phyloP scores from a whole-genome alignment of 768 basidiomycete species.

The Epithele typhae region DNA sequence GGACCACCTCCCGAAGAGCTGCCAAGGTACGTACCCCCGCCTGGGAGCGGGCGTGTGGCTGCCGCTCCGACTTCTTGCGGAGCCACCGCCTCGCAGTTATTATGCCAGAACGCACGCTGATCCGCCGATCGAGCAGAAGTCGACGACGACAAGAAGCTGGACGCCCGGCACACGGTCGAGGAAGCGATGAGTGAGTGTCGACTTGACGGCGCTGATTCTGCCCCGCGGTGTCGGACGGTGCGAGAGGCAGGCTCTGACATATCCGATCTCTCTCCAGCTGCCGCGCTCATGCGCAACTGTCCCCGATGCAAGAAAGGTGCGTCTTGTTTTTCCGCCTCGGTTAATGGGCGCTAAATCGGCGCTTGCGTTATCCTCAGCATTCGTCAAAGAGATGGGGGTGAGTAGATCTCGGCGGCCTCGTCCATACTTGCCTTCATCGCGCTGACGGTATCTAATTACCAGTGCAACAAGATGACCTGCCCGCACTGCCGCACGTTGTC shows the following conservation, averaged over 20 bases:
- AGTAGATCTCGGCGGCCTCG: slow-evolving; percentile 25
- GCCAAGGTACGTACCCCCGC: slow-evolving; percentile 48
- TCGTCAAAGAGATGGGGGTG: slow-evolving; percentile 78
- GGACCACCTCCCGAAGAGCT: slow-evolving; percentile 82
- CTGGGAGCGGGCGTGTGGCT: background rate
- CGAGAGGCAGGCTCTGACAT: no score
- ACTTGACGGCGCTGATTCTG: background rate
- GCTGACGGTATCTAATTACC: no score
- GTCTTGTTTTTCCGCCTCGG: slow-evolving; percentile 12
- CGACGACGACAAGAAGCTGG: slow-evolving; percentile 69
- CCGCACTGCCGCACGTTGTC: slow-evolving; percentile 67
- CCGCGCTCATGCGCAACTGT: slow-evolving; percentile 83
- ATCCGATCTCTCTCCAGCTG: slow-evolving; percentile 47
- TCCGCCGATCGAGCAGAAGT: slow-evolving; percentile 44
- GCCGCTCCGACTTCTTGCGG: background rate
- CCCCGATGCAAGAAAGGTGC: slow-evolving; percentile 80
- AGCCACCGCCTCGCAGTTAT: no score
- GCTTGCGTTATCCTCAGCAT: slow-evolving; percentile 40
- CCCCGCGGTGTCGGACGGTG: slow-evolving; percentile 7
- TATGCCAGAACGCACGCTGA: background rate
- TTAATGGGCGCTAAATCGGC: background rate
- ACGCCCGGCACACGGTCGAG: slow-evolving; percentile 75
- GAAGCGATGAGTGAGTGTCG: slow-evolving; percentile 81
- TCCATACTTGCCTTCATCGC: no score
- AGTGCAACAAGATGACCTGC: slow-evolving; percentile 94